Base-by-base conservation (phyloP, 805 yeast genomes). In the Saccharomycopsis javanensis region DNA sequence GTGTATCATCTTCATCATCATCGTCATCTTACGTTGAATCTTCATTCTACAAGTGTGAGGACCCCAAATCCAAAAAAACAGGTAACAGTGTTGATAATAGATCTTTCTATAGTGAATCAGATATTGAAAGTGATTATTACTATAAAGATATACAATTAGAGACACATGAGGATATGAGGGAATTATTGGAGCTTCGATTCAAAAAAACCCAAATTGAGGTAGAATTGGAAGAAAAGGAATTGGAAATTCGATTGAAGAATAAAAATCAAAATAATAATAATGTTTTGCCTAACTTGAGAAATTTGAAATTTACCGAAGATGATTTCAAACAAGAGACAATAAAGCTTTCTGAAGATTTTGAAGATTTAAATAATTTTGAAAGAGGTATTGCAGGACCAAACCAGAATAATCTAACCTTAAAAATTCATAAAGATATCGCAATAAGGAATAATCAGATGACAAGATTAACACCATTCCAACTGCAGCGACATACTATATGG, bases 41-140 rank as follows among this genome's bases (percentile, higher is more conserved):
- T 55, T 25, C 51, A 52, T 4, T 58, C 58, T 4, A 23, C 54
- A 7, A 60, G 55, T 27, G 18, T 42, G 23, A n/a, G n/a, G n/a
- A 55, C 58, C 11, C 30, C 53, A 16, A 59, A 13, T 6, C 10
- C 11, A 55, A 54, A 13, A 50, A 30, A 2, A 51, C 56, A 10
- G 51, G 56, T 1, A 55, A 34, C 23, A 45, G 30, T 16, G 8
- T n/a, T 16, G 50, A 31, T 31, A 31, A 58, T 4, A 57, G 59
- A 15, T 60, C 62, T 1, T 23, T 42, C 8, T 60, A 60, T 37
- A 57, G 61, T 50, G 62, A 60, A 42, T 55, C 62, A 8, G 62
- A 57, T 34, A 52, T 57, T 6, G 62, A 60, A 8, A 35, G 55
- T 13, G 56, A 55, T 3, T 58, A 60, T 58, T 60, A 45, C 34